Evolutionary conservation across 139 green algal genomes (phyloP).

Genomic region (Chlamydomonas sphaeroides): DNA sequence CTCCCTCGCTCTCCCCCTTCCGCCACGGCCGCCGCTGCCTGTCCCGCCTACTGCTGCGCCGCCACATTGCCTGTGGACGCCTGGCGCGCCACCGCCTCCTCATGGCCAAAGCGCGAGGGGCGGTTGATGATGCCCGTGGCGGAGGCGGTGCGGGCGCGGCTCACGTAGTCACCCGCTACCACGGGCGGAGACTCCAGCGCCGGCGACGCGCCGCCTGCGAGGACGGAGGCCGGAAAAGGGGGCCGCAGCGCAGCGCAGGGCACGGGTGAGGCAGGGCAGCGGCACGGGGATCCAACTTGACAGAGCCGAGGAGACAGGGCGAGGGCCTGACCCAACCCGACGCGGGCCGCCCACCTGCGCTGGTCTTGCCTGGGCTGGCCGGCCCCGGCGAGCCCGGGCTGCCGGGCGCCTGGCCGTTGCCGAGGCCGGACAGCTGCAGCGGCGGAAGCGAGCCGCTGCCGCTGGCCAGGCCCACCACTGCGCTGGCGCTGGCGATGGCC

Average conservation of each 20-base stretch:
- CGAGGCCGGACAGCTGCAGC: neutral
- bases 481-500: neutral
- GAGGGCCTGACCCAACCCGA: no score
- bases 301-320: no score
- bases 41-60: no score
- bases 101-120: slow-evolving; percentile 14
- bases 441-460: neutral
- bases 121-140: slow-evolving; percentile 35
- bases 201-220: no score
- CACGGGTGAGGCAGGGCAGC: no score
- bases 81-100: slow-evolving; percentile 20
- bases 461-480: neutral
- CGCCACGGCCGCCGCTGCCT: no score
- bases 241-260: no score
- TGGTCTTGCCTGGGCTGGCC: no score
- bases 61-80: slow-evolving; percentile 26
- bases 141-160: slow-evolving; percentile 25
- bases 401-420: neutral
- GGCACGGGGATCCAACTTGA: no score
- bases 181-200: neutral
- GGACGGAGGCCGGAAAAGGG: no score
- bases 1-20: no score
- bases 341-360: no score
- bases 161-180: neutral
- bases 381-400: neutral